phyloP scores from a whole-genome alignment of 441 rosid species.

The Euphorbia schlechtendalii region DNA sequence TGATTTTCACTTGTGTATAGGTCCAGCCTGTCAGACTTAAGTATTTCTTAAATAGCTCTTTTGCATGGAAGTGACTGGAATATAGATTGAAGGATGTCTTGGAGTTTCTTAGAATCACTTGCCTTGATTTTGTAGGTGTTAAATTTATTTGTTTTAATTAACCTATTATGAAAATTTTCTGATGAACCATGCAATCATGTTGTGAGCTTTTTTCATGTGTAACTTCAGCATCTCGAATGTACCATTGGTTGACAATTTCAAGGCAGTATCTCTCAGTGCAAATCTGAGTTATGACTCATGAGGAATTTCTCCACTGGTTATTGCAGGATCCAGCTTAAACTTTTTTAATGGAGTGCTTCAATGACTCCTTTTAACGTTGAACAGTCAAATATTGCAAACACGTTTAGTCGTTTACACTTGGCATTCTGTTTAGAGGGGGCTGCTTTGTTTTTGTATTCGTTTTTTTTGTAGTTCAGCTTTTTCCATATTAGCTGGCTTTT shows the following conservation, averaged over 20 bases:
- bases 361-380: not conserved
- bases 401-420: not conserved
- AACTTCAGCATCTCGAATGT: not conserved
- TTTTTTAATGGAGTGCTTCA: not conserved
- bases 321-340: not conserved
- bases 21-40: not conserved
- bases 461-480: not conserved
- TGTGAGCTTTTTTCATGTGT: not conserved
- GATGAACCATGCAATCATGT: not conserved
- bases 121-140: not conserved
- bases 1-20: not conserved
- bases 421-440: not conserved
- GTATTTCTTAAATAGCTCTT: not conserved
- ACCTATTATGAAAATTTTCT: not conserved
- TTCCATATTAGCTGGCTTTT: not conserved
- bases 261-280: not conserved
- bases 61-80: not conserved
- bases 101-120: not conserved
- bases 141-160: not conserved
- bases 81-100: not conserved
- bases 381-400: not conserved
- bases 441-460: not conserved
- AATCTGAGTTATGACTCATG: not conserved
- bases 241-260: not conserved
- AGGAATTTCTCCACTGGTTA: not conserved